Evolutionary conservation across 2,329 filamentous ascomycete genomes (phyloP).

Genomic region (Colletotrichum simmondsii): DNA sequence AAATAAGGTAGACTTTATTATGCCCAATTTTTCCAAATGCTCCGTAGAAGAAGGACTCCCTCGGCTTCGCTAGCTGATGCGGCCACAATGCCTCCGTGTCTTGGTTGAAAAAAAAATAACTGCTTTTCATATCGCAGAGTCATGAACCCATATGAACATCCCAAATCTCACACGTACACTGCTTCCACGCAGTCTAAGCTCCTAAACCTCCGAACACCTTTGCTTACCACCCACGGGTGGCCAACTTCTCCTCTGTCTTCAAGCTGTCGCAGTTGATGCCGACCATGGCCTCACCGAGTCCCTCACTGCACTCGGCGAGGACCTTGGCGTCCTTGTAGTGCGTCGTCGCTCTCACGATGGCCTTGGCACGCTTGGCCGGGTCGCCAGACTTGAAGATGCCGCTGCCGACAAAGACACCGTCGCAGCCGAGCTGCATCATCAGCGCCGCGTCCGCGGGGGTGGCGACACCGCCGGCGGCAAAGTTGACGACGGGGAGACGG

Average conservation of each 20-base stretch:
- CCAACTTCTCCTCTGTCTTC: slow-evolving; percentile 83
- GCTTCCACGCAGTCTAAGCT: background rate
- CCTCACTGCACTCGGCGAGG: slow-evolving; percentile 86
- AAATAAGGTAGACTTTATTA: slow-evolving; percentile 16
- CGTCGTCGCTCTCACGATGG: slow-evolving; percentile 93
- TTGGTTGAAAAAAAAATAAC: slow-evolving; percentile 10
- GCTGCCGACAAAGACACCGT: slow-evolving; percentile 96
- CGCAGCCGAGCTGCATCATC: slow-evolving; percentile 98
- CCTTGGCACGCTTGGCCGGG: slow-evolving; percentile 88
- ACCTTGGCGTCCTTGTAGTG: slow-evolving; percentile 89
- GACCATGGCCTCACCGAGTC: slow-evolving; percentile 97
- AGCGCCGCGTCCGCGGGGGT: slow-evolving; percentile 96
- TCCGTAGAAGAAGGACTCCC: slow-evolving; percentile 14
- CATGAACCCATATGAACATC: slow-evolving; percentile 27
- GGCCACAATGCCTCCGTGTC: slow-evolving; percentile 18
- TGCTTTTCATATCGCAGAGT: slow-evolving; percentile 34
- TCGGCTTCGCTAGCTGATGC: slow-evolving; percentile 17
- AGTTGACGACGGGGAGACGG: slow-evolving; percentile 94
- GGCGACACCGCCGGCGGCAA: slow-evolving; percentile 98
- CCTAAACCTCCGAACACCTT: background rate
- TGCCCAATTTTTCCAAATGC: slow-evolving; percentile 10
- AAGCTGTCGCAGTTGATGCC: slow-evolving; percentile 89
- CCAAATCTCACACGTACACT: background rate
- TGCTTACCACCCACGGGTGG: slow-evolving; percentile 84
- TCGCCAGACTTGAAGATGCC: slow-evolving; percentile 98